Conservation (phyloP, 306 rosid genomes). For the Rosa chinensis region DNA sequence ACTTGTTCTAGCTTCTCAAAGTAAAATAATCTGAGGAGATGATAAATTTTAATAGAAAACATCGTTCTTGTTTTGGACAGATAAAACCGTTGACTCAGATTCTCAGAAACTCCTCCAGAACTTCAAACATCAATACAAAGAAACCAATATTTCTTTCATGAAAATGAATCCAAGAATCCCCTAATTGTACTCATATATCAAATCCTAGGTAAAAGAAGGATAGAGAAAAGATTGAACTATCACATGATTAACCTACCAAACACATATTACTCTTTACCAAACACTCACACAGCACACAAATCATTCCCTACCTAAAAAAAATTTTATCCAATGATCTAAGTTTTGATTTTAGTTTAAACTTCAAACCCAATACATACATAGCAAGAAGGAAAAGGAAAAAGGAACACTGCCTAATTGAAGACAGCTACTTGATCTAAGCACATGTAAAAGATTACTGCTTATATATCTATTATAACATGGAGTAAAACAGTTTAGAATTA, state of each 20-base stretch:
- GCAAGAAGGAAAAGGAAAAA: not conserved
- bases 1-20: not conserved
- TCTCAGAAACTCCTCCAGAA: conserved; percentile 12
- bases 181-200: not conserved
- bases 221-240: not conserved
- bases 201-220: not conserved
- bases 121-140: not conserved
- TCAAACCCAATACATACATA: conserved; percentile 1
- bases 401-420: not conserved
- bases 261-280: not conserved
- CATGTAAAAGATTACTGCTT: not conserved
- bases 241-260: not conserved
- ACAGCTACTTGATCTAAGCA: not conserved
- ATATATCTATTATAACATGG: not conserved
- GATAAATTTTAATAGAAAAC: not conserved
- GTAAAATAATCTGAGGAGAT: not conserved
- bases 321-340: not conserved
- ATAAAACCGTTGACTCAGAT: not conserved
- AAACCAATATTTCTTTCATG: not conserved
- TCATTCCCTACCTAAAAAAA: not conserved
- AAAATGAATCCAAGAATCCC: not conserved
- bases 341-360: not conserved
- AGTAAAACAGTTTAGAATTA: not conserved
- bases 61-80: not conserved
- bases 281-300: not conserved